Conservation (phyloP, 805 yeast genomes). For the Kockiozyma suomiensis region DNA sequence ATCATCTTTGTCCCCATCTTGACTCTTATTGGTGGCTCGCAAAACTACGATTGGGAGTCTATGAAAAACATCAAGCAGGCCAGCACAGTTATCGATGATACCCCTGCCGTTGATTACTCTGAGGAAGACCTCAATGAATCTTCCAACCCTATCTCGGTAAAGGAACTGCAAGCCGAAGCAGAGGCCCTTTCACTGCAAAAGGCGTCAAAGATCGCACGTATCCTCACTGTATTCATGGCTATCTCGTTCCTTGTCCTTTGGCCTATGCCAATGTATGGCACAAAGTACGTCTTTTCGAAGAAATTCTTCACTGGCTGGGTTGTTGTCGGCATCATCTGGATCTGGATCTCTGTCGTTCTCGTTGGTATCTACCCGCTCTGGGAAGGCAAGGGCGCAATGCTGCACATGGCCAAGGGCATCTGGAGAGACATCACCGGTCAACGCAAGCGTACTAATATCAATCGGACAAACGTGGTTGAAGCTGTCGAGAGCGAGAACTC, state of each 20-base stretch:
- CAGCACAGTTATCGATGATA: constrained; percentile 43
- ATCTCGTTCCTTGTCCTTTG: constrained; percentile 65
- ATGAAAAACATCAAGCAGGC: constrained; percentile 51
- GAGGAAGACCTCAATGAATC: neutral
- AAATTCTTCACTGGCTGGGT: constrained; percentile 83
- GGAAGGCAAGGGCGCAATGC: constrained; percentile 52
- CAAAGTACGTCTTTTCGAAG: constrained; percentile 67
- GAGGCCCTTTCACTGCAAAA: constrained; percentile 2
- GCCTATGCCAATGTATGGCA: constrained; percentile 90
- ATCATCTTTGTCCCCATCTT: constrained; percentile 51
- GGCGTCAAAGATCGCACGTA: constrained; percentile 32
- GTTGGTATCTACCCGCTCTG: constrained; percentile 48
- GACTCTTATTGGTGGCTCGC: constrained; percentile 52
- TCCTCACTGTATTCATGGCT: constrained; percentile 43
- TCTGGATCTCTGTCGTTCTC: constrained; percentile 29
- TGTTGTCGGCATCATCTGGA: constrained; percentile 72
- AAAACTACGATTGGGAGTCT: constrained; percentile 55
- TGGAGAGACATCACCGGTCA: constrained; percentile 19
- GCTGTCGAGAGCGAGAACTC: constrained; percentile 1
- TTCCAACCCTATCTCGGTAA: neutral
- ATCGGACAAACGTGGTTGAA: constrained; percentile 6
- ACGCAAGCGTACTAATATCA: neutral
- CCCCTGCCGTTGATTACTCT: neutral
- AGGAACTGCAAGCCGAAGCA: constrained; percentile 11
- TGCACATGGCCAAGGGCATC: constrained; percentile 35